Percentiles rank a stretch among this genome's conserved stretches.
Conservation (phyloP, 805 yeast genomes). For the Kluyveromyces aestuarii region DNA sequence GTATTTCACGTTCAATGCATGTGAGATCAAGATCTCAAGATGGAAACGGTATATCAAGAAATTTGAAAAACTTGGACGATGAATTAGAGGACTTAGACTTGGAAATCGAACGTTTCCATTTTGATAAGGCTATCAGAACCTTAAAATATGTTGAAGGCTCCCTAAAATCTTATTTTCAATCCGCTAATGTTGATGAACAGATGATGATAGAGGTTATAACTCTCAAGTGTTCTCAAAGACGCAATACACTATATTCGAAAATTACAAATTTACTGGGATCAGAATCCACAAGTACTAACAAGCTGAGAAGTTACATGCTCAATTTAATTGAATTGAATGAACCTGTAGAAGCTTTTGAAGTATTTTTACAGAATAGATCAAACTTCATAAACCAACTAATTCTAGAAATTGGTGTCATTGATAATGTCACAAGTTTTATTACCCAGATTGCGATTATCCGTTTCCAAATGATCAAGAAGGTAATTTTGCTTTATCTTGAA, state of each 20-base stretch:
- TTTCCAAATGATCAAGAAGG: conserved; percentile 50
- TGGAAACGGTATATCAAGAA: conserved; percentile 33
- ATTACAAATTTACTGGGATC: conserved; percentile 29
- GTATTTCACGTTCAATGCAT: conserved; percentile 52
- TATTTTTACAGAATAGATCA: conserved; percentile 41
- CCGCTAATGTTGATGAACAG: conserved; percentile 22
- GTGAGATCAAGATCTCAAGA: conserved; percentile 48
- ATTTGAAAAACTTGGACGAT: conserved; percentile 48
- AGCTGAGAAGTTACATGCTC: conserved; percentile 19
- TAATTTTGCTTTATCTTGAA: conserved; percentile 44
- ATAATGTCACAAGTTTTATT: conserved; percentile 51
- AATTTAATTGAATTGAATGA: conserved; percentile 34
- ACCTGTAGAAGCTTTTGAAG: conserved; percentile 39
- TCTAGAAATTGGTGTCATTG: conserved; percentile 35
- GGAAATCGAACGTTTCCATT: conserved; percentile 51
- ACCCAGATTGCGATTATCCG: conserved; percentile 54
- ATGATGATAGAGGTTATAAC: conserved; percentile 26
- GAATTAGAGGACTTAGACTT: conserved; percentile 62
- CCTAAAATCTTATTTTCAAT: conserved; percentile 9
- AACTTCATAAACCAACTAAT: conserved; percentile 39
- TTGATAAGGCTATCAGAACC: conserved; percentile 33
- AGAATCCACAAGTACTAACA: conserved; percentile 21
- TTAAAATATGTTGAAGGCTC: conserved; percentile 28
- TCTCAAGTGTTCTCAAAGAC: conserved; percentile 26
- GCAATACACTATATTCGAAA: conserved; percentile 25